Evolutionary conservation across 441 rosid genomes (phyloP), one percentile per base, ranked within the genome.

Genomic region (Erysimum cheiri): DNA sequence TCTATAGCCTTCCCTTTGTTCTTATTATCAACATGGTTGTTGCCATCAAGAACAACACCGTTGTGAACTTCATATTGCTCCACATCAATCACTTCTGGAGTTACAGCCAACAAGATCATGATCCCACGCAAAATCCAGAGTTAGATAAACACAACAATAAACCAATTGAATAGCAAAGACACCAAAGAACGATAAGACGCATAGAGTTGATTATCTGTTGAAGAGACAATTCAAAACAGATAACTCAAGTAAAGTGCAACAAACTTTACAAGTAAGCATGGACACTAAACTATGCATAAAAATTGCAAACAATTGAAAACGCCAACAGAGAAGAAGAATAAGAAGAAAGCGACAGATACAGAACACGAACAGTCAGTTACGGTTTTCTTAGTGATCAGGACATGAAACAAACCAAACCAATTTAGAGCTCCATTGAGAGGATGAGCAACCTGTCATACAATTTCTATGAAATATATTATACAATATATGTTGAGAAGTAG

Each of bases 1-100:
- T 76, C 68, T 47, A 82, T 57, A 41, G 81, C 81, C 77, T 89
- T 93, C 77, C 93, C 93, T 82, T 91, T 87, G 66, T 79, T 80
- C 73, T 72, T 79, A 37, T 35, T 26, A 74, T 80, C 85, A 69
- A 56, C 72, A 61, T 67, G 73, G 74, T 72, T 71, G 73, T n/a
- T n/a, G n/a, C 74, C 85, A 75, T 71, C 57, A 69, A 71, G 53
- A 61, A 79, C 62, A 77, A 80, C 85, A 60, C 71, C 71, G 68
- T 69, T 54, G 73, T 80, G 87, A 19, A 39, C 5, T 40, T 87
- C 89, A 67, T 86, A 84, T 31, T 78, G 74, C 48, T 88, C 91
- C 64, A 79, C 71, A 77, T 87, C 87, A 78, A 84, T 86, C 28
- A 82, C 84, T 73, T 87, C 86, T 53, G 58, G 74, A 58, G 59